Base-by-base conservation (phyloP, 1,284 basidiomycete genomes). In the Chondrostereum purpureum region DNA sequence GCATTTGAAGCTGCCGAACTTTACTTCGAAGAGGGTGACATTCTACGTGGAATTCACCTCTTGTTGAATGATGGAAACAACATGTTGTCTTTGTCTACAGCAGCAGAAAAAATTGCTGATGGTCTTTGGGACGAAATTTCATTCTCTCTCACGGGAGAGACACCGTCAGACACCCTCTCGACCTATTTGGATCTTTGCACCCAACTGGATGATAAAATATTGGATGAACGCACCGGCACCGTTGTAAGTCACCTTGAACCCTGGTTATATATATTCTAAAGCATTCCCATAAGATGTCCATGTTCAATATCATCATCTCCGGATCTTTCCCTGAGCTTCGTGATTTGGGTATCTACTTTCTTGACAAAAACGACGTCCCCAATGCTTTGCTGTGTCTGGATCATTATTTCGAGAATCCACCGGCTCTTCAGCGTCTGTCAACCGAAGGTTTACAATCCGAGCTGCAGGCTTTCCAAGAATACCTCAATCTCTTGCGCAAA, bases 1-100 rank as follows among this genome's bases (percentile, higher is more conserved):
- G 66, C 61, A 38, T 46, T 55, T 0, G 77, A 83, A 22, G 82
- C 81, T 0, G 82, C 80, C 0, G 66, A 78, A 12, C 55, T 82
- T 13, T 73, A 80, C 50, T 55, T 79, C 2, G 55, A 58, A 1
- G 73, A 80, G 57, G 78, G 78, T 17, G 67, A 70, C 2, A 59
- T 56, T 1, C 33, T 72, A 1, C 66, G 76, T 17, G 83, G 78
- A 0, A 72, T 81, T 23, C 53, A 54, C 3, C 55, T 73, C 1
- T 63, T 80, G 34, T 51, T 80, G 14, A 55, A 59, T 39, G 70
- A 73, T 39, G 47, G 27, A 1, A 27, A 44, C 0, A 62, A 60
- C n/a, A 27, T 33, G 3, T n/a, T 50, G 0, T 67, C 69, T 4
- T 53, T 60, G 20, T 51, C 50, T 16, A 58, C 58, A 36, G 75